Evolutionary conservation across 108 stramenopile species (phyloP), one percentile per base, ranked within the genome.

Genomic region (Epithemia pelagica): DNA sequence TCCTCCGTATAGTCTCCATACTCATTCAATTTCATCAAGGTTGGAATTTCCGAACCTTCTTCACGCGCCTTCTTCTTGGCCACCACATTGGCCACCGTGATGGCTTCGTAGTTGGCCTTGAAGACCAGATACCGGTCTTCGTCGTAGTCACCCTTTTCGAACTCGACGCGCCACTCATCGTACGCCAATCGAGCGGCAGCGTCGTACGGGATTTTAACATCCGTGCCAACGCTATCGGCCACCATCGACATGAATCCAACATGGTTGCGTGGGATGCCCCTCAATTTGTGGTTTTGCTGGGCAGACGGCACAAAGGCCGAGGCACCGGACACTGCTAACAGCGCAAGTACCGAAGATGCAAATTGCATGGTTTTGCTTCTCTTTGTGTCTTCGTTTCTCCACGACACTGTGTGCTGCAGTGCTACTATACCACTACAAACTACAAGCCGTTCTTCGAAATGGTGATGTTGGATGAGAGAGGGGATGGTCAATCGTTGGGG

Each of bases 121-220:
- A 94, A 94, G 18, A 67, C 64, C 56, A 71, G 67, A 58, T 78
- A 94, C 24, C 79, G 68, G 0, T 31, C 69, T 10, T 77, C 82
- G 53, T 75, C 81, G 28, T 74, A 72, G 2, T 73, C 78, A 1
- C 76, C 81, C 71, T 89, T 87, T 8, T 64, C 65, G 64, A 70
- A 90, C 53, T 81, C 73, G 32, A 62, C 52, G 61, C 82, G 73
- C 92, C 92, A 94, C 58, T 78, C 81, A 8, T 78, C 73, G 76
- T 91, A 94, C 23, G 92, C 92, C 28, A 90, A 79, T 52, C 82
- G 83, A 54, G 92, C 89, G 22, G 92, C 86, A 21, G 89, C 80
- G 69, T 94, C 92, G 76, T 90, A 94, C 20, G 72, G 76, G 33
- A 94, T 67, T 24, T 77, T 77, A 28, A 92, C 73, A 70, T 92